phyloP scores from a whole-genome alignment of 2,329 filamentous ascomycete species.

The Xylariaceae sp. region DNA sequence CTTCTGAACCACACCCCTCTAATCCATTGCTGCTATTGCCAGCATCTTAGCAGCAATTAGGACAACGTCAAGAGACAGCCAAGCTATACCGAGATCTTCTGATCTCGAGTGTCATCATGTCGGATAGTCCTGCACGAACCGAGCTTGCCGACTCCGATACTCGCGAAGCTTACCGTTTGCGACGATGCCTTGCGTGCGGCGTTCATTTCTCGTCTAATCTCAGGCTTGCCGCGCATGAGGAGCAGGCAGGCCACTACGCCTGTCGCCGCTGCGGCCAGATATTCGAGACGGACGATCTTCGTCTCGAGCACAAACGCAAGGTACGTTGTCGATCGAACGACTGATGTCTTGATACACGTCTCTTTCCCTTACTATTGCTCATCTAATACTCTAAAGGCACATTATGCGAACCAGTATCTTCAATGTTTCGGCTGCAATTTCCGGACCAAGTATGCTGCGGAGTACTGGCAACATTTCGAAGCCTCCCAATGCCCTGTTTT shows the following conservation, averaged over 20 bases:
- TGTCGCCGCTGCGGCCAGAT: slow-evolving; percentile 18
- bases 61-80: too few relatives aligned
- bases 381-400: slow-evolving; percentile 31
- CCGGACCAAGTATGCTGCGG: slow-evolving; percentile 35
- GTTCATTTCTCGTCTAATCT: slow-evolving; percentile 4
- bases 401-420: slow-evolving; percentile 39
- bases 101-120: too few relatives aligned
- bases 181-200: slow-evolving; percentile 18
- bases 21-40: too few relatives aligned
- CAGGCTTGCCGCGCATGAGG: slow-evolving; percentile 18
- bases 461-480: slow-evolving; percentile 45
- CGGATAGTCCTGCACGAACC: too few relatives aligned
- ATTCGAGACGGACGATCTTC: slow-evolving; percentile 11
- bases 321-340: slow-evolving; percentile 8
- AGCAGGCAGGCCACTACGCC: slow-evolving; percentile 11
- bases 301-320: slow-evolving; percentile 19
- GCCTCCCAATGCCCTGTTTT: slow-evolving; percentile 36
- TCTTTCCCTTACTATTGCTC: neutral
- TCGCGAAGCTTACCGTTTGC: slow-evolving; percentile 1
- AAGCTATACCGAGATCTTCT: too few relatives aligned
- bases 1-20: too few relatives aligned
- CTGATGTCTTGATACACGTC: neutral
- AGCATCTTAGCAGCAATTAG: too few relatives aligned
- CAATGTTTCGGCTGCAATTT: slow-evolving; percentile 43
- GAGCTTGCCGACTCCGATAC: too few relatives aligned